Base-by-base conservation (phyloP, 305 asterid species). In the Salvia sclarea region DNA sequence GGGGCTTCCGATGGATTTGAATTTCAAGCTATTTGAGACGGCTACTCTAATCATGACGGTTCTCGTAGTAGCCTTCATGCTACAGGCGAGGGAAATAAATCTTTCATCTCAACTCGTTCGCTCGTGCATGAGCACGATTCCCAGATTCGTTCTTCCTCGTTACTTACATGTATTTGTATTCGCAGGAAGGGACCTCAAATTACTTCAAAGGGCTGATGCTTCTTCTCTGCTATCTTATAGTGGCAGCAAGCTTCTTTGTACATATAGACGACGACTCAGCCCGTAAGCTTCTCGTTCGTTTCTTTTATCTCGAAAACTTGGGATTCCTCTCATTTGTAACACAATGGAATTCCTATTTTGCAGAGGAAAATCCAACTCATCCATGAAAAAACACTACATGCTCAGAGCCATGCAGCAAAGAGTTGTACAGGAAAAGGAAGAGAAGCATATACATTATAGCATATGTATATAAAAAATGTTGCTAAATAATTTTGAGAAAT, bases 141-240 rank as follows among this genome's bases (percentile, higher is more conserved):
- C 45, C 12, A 41, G 33, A 20, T 22, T 44, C 37, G 1, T 18
- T 16, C 38, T 48, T 67, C 47, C 17, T 35, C 17, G 11, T 37
- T 47, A 21, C 14, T 30, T 30, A 30, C 10, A 9, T 10, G 9
- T 35, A 28, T 61, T 60, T 33, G 75, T 47, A 24, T 16, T 59
- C 69, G 79, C 85, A 90, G 97, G 97, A 90, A 66, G 97, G 97
- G 73, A 86, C 92, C 37, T 88, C 97, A 22, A 90, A 86, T 73
- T 90, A 90, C 74, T 90, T 90, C 69, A 90, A 90, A 81, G 97
- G 96, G 31, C 76, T 90, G 58, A 90, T 90, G 96, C 92, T 90
- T 58, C 90, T 90, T 45, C 70, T 88, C 40, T 90, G 97, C 86
- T 90, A 90, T 72, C 75, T 90, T 44, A 88, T 90, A 54, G 97